These are phyloP conservation scores for Acer saccharum DNA, from an alignment of 345 rosid genomes.

Conservation along the genomic window DNA sequence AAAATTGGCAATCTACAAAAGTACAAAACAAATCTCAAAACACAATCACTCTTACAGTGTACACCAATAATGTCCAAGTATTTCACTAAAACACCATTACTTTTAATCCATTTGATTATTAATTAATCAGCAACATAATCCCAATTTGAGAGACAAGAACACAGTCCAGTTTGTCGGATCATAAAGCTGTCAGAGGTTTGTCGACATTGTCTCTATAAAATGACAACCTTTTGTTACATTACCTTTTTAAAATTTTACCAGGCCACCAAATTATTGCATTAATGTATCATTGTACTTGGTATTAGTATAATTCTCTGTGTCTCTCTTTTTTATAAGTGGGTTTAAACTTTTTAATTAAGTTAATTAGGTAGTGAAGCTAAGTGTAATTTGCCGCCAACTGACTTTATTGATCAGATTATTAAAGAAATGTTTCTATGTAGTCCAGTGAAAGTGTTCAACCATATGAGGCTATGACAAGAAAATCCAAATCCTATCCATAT, in stretches of 20 bases:
- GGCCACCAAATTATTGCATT: conserved; percentile 18
- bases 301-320: background rate
- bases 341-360: background rate
- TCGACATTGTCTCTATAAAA: conserved; percentile 24
- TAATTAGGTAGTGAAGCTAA: too few species aligned
- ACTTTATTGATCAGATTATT: too few species aligned
- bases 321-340: background rate
- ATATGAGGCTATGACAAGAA: too few species aligned
- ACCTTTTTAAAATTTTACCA: background rate
- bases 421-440: too few species aligned
- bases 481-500: too few species aligned
- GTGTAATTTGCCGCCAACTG: too few species aligned
- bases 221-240: conserved; percentile 21
- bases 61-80: too few species aligned
- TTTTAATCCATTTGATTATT: background rate
- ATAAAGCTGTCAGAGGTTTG: conserved; percentile 25
- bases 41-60: too few species aligned
- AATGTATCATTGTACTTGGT: background rate
- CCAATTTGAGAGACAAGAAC: background rate
- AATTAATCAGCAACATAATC: background rate
- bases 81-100: background rate
- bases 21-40: too few species aligned
- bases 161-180: conserved; percentile 21
- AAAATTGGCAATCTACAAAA: too few species aligned
- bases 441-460: too few species aligned